Base-by-base conservation (phyloP, 2,329 filamentous ascomycete species). In the Neofusicoccum umdonicola region DNA sequence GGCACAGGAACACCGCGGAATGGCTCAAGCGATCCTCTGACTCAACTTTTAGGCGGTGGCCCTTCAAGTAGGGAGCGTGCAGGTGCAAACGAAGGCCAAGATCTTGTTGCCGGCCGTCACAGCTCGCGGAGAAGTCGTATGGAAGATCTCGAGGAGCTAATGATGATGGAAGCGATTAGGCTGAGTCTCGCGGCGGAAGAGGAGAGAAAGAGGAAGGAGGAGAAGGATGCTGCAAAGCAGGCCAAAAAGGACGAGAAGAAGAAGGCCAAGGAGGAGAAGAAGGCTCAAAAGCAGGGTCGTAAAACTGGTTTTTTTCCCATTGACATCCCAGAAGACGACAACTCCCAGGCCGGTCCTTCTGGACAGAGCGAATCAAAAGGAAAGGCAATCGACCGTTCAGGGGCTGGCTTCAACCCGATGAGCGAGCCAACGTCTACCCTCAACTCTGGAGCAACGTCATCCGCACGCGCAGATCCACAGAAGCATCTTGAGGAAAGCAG, bases 131-230 rank as follows among this genome's bases (percentile, higher is more conserved):
- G 78, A 64, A 84, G 74, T 56, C 69, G 92, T 35, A 87, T 96
- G 73, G 92, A 96, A 22, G 93, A 98, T 70, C 84, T 98, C 0
- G 95, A 99, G 75, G 94, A 97, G 56, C 91, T 99, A 82, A 99
- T 99, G 95, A 93, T 98, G 83, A 92, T 95, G 84, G 95, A 99
- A 76, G 95, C 95, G 0, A 96, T 99, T 54, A 85, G 95, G 44
- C 78, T 97, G 35, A 97, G 93, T 54, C 82, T 99, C n/a, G 93
- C 90, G 0, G 89, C 92, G 1, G 95, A 99, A 75, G 94, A 98
- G 72, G 94, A 98, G 47, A 86, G 94, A n/a, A 90, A 92, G 69
- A 89, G 86, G 52, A 95, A 92, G 72, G 89, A 90, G 56, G 91
- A 95, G 58, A 94, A 93, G 74, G 91, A 92, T 65, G 84, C 85